Conservation (phyloP, 495 filamentous ascomycete genomes). For the Rhypophila decipiens region DNA sequence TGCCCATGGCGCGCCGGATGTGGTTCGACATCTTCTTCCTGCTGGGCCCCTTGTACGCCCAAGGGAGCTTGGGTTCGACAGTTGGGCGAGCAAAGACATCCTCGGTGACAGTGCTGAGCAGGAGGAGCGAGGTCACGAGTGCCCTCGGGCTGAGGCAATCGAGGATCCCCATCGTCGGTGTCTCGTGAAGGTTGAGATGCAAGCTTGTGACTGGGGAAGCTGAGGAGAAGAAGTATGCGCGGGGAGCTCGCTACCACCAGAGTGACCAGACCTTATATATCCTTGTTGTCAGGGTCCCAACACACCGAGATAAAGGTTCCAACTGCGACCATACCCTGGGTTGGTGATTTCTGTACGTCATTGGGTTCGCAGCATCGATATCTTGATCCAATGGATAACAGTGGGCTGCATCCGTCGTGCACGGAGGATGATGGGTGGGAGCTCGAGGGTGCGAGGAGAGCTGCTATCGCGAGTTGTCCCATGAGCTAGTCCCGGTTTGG, state of each 20-base stretch:
- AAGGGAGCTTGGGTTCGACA: slow-evolving; percentile 13
- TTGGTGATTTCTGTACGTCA: neutral
- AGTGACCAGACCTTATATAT: neutral
- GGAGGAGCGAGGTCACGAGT: slow-evolving; percentile 13
- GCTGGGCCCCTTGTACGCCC: slow-evolving; percentile 10
- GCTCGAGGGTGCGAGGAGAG: neutral
- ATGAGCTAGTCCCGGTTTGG: too few species aligned
- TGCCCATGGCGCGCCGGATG: slow-evolving; percentile 16
- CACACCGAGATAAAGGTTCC: neutral
- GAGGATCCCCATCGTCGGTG: slow-evolving; percentile 15
- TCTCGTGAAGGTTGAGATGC: neutral
- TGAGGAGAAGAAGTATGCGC: neutral
- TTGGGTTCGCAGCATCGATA: neutral
- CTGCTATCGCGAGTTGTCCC: neutral
- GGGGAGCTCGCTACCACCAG: neutral
- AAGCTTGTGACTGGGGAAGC: neutral
- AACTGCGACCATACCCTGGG: too few species aligned
- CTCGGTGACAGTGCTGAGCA: slow-evolving; percentile 14
- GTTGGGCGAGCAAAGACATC: slow-evolving; percentile 15
- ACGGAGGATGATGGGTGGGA: neutral
- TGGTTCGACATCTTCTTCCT: slow-evolving; percentile 19
- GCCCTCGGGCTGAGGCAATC: slow-evolving; percentile 17
- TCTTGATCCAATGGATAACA: neutral
- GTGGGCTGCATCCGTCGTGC: too few species aligned
- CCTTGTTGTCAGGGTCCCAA: neutral